These are phyloP conservation scores for Venturia asperata DNA, from an alignment of 2,329 filamentous ascomycete genomes.

Conservation along the genomic window DNA sequence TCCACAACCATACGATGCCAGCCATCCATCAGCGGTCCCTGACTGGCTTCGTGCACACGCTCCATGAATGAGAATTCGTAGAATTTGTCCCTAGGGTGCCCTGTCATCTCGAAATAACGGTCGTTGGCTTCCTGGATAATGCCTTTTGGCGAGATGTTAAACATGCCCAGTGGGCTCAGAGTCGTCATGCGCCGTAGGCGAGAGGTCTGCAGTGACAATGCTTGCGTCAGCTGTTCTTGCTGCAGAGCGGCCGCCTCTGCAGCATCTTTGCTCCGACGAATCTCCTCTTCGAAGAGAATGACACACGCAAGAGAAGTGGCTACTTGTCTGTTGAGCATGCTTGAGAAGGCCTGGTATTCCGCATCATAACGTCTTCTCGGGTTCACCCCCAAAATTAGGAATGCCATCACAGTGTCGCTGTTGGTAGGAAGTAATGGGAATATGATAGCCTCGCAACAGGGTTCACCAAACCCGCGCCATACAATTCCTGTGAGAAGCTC, in stretches of 20 bases:
- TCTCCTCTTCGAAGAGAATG: slow-evolving; percentile 20
- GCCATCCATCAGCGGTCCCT: slow-evolving; percentile 29
- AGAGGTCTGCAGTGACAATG: slow-evolving; percentile 18
- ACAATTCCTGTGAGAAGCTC: slow-evolving; percentile 25
- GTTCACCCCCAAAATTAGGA: slow-evolving; percentile 20
- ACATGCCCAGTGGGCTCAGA: slow-evolving; percentile 36
- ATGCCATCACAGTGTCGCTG: slow-evolving; percentile 18
- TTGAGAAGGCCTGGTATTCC: slow-evolving; percentile 18
- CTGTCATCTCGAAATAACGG: slow-evolving; percentile 34
- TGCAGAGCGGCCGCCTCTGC: slow-evolving; percentile 23
- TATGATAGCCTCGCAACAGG: slow-evolving; percentile 28
- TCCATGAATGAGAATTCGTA: slow-evolving; percentile 39
- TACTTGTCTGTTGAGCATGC: slow-evolving; percentile 19
- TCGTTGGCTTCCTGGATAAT: slow-evolving; percentile 36
- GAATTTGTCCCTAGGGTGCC: slow-evolving; percentile 31
- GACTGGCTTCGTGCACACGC: slow-evolving; percentile 34
- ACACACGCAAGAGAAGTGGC: slow-evolving; percentile 19
- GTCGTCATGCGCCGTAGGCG: slow-evolving; percentile 36
- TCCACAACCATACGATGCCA: slow-evolving; percentile 36
- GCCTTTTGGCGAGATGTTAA: slow-evolving; percentile 32
- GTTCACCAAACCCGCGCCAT: slow-evolving; percentile 31
- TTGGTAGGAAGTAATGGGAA: slow-evolving; percentile 20
- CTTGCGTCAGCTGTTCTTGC: slow-evolving; percentile 17
- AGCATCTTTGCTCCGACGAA: slow-evolving; percentile 24
- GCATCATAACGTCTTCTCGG: slow-evolving; percentile 19